Evolutionary conservation across 148 eudicot genomes (phyloP).

Genomic region (Fagopyrum tataricum): DNA sequence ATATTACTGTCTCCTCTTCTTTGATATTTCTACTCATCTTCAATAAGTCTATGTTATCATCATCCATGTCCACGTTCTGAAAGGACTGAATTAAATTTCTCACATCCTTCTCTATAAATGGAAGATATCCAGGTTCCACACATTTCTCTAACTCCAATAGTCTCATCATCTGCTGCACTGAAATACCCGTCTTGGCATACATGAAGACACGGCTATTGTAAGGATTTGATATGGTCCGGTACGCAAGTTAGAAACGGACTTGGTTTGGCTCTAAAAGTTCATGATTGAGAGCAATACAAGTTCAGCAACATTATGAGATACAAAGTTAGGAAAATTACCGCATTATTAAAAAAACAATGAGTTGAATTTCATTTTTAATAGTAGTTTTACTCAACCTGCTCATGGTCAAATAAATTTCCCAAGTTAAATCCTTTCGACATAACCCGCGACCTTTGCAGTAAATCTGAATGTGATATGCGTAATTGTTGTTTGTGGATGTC

Average conservation of each 20-base stretch:
- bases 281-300: no score
- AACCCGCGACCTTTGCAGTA: no score
- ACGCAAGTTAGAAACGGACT: slow-evolving; percentile 94
- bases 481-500: no score
- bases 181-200: slow-evolving; percentile 91
- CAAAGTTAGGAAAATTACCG: no score
- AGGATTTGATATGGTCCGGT: slow-evolving; percentile 72
- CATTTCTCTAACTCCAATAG: slow-evolving; percentile 87
- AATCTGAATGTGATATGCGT: no score
- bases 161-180: slow-evolving; percentile 98
- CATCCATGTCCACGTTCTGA: slow-evolving; percentile 74
- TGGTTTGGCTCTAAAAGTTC: slow-evolving; percentile 83
- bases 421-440: no score
- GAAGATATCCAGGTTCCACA: slow-evolving; percentile 85
- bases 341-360: no score
- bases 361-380: no score
- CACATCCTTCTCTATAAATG: slow-evolving; percentile 92
- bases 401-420: no score
- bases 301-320: no score
- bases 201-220: slow-evolving; percentile 77
- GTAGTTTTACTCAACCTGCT: no score
- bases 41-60: slow-evolving; percentile 72
- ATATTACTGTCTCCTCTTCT: no score
- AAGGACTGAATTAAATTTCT: slow-evolving; percentile 90
- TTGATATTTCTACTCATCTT: slow-evolving; percentile 84